Conservation (phyloP, 805 yeast genomes). For the Candida ficus region DNA sequence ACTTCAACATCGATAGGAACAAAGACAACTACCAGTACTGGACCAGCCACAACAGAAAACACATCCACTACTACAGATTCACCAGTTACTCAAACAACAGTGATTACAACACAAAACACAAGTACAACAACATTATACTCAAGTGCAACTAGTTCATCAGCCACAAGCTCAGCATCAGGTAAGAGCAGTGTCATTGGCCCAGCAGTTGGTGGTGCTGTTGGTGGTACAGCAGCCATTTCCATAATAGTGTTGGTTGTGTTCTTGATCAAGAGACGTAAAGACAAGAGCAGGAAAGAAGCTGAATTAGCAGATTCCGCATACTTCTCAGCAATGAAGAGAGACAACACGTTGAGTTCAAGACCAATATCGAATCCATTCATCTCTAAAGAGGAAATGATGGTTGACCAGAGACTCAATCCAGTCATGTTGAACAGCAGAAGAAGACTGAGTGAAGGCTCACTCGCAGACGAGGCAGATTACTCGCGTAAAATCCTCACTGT, state of each 20-base stretch:
- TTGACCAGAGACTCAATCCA: conserved; percentile 68
- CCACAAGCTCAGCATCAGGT: conserved; percentile 13
- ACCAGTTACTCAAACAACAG: conserved; percentile 9
- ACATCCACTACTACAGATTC: conserved; percentile 14
- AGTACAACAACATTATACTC: conserved; percentile 20
- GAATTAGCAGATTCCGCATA: conserved; percentile 52
- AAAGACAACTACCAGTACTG: conserved; percentile 11
- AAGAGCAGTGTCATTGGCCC: conserved; percentile 40
- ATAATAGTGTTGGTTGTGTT: conserved; percentile 35
- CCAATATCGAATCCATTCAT: conserved; percentile 56
- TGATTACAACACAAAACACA: conserved; percentile 16
- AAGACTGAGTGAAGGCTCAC: conserved; percentile 76
- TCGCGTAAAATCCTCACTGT: conserved; percentile 77
- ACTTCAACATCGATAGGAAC: conserved; percentile 5
- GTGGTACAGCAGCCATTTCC: conserved; percentile 45
- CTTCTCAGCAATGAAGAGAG: conserved; percentile 52
- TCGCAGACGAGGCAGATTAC: conserved; percentile 83
- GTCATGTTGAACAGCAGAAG: conserved; percentile 71
- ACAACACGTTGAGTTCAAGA: conserved; percentile 24
- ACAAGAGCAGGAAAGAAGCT: conserved; percentile 32
- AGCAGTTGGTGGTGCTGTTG: conserved; percentile 59
- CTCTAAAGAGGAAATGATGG: conserved; percentile 45
- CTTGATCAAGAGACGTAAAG: conserved; percentile 33
- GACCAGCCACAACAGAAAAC: conserved; percentile 20
- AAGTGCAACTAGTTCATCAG: conserved; percentile 24